Evolutionary conservation across 306 rosid genomes (phyloP).

Genomic region (Sechiopsis laciniata): DNA sequence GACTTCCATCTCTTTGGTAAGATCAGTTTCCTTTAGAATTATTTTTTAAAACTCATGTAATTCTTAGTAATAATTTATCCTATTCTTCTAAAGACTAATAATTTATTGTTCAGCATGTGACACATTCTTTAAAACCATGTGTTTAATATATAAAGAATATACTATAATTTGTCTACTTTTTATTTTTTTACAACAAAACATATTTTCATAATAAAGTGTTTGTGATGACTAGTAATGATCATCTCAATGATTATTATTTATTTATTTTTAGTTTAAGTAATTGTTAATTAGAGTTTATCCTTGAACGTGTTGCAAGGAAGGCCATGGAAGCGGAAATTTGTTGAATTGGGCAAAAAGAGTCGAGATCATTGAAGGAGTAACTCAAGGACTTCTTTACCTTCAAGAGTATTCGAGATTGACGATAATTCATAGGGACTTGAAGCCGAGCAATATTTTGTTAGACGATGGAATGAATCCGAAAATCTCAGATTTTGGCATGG

Average conservation of each 20-base stretch:
- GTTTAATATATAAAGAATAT: no score
- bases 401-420: conserved; percentile 69
- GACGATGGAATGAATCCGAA: conserved; percentile 51
- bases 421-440: conserved; percentile 59
- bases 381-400: conserved; percentile 69
- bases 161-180: no score
- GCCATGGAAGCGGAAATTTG: conserved; percentile 28
- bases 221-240: no score
- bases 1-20: conserved; percentile 38
- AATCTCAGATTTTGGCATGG: conserved; percentile 69
- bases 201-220: neutral
- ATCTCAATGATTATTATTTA: no score
- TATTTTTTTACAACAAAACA: neutral
- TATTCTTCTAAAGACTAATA: no score
- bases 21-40: neutral
- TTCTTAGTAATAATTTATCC: no score
- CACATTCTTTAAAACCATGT: no score
- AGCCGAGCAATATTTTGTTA: conserved; percentile 51
- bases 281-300: no score
- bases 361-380: conserved; percentile 55
- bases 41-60: neutral
- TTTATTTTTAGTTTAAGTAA: no score
- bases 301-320: conserved; percentile 18
- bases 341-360: conserved; percentile 48
- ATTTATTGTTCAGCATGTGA: no score